Conservation (phyloP, 345 rosid species). For the Anastatica hierochuntica region DNA sequence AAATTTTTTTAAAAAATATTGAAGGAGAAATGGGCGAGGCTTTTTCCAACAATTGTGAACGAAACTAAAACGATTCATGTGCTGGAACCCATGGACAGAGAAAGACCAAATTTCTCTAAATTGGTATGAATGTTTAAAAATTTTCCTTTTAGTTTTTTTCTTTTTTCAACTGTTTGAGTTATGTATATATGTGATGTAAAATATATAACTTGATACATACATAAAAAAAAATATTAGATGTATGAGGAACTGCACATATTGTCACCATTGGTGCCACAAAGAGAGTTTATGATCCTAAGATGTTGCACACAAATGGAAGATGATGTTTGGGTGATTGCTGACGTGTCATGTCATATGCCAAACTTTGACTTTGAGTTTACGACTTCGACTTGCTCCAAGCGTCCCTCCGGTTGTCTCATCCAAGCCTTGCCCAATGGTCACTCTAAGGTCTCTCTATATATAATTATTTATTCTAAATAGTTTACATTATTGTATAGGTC, state of each 20-base stretch:
- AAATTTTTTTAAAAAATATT: not conserved
- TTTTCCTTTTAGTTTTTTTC: not conserved
- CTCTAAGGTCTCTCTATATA: slow-evolving; percentile 35
- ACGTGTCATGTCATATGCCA: slow-evolving; percentile 42
- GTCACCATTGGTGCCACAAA: slow-evolving; percentile 63
- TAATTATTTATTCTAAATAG: not conserved
- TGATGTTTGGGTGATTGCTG: slow-evolving; percentile 50
- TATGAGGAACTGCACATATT: slow-evolving; percentile 54
- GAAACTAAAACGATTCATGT: slow-evolving; percentile 40
- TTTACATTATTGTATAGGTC: too few species aligned
- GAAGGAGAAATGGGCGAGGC: slow-evolving; percentile 55
- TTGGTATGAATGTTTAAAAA: slow-evolving; percentile 34
- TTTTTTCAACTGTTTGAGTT: not conserved
- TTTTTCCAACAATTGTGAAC: slow-evolving; percentile 57
- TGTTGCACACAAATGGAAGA: slow-evolving; percentile 42
- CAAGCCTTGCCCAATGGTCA: slow-evolving; percentile 45
- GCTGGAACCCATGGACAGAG: slow-evolving; percentile 31
- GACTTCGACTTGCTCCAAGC: slow-evolving; percentile 35
- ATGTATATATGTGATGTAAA: too few species aligned
- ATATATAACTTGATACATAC: not conserved
- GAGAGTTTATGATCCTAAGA: slow-evolving; percentile 60
- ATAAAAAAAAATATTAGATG: slow-evolving; percentile 32
- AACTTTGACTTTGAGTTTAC: slow-evolving; percentile 3
- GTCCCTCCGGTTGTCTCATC: slow-evolving; percentile 81
- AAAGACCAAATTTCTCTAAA: slow-evolving; percentile 30